Conservation (phyloP, 2,329 filamentous ascomycete genomes). For the Trichoderma simmonsii region DNA sequence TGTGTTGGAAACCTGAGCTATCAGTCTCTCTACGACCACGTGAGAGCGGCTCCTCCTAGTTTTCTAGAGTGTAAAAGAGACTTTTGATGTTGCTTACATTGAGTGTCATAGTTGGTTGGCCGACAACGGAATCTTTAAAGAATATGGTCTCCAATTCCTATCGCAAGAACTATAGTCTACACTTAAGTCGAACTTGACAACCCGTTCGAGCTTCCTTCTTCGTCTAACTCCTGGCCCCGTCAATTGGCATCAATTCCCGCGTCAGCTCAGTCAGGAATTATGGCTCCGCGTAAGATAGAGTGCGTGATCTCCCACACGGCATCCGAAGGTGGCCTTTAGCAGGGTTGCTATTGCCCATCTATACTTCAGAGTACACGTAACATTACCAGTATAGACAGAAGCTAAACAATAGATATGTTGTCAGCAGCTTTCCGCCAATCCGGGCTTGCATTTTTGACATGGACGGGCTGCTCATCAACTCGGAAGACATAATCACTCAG, state of each 20-base stretch:
- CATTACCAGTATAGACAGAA: neutral
- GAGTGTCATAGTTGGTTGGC: neutral
- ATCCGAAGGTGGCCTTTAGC: neutral
- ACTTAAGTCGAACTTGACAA: neutral
- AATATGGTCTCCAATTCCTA: neutral
- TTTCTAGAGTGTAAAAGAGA: neutral
- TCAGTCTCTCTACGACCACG: neutral
- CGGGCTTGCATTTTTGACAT: neutral
- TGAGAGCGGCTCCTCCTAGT: neutral
- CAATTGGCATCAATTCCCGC: neutral
- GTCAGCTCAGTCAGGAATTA: neutral
- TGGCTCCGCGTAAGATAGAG: neutral
- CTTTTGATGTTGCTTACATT: neutral
- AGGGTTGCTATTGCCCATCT: neutral
- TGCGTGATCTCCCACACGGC: neutral
- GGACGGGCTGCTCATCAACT: constrained; percentile 7
- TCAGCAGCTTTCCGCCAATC: neutral
- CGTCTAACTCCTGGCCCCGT: too few relatives aligned
- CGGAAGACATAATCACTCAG: constrained; percentile 7
- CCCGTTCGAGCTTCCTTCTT: neutral
- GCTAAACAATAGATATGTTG: neutral
- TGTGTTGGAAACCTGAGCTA: neutral
- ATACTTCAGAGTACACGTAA: neutral
- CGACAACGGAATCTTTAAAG: neutral
- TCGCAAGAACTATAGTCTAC: neutral